Evolutionary conservation across 768 basidiomycete species (phyloP), one percentile per base, ranked within the genome.

Genomic region (Sistotremastrum suecicum): DNA sequence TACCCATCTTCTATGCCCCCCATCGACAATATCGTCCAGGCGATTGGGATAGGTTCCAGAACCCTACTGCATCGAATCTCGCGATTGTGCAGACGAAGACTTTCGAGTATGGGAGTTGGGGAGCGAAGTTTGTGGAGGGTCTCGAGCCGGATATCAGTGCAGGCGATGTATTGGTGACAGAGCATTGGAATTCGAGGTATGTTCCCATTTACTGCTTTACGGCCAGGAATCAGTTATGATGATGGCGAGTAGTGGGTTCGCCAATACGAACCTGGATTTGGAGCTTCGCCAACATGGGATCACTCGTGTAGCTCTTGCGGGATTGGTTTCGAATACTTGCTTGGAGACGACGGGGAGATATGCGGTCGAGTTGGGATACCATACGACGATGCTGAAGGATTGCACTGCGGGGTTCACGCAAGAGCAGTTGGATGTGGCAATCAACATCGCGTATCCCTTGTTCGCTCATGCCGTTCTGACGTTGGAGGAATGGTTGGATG

Each of bases 211-310:
- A 20, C 20, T 20, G 20, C 20, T 20, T 20, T 20, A 20, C 20
- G 20, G 20, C 20, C 20, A 20, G 20, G 20, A 20, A 20, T 20
- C 20, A 20, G 20, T 20, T 20, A 20, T 20, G 20, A 20, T 20
- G 20, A 20, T 20, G 20, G 20, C 37, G 37, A 37, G 12, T 7
- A 45, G 37, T 33, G 33, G 39, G 8, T 46, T 46, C 10, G 45
- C 20, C 29, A 46, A 46, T 20, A 46, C 45, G 41, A 39, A 46
- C 33, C 42, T 46, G 45, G 35, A 42, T 8, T 42, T 33, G 34
- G 43, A 48, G 37, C 44, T 45, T 6, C 44, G 36, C n/a, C 36
- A 48, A 32, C 47, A 48, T 45, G 47, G 47, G 7, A 43, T 46
- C 10, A 31, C 34, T 7, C 34, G 42, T 10, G 40, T 46, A 6